Evolutionary conservation across 1,284 basidiomycete species (phyloP).

Genomic region (Thecaphora frezii): DNA sequence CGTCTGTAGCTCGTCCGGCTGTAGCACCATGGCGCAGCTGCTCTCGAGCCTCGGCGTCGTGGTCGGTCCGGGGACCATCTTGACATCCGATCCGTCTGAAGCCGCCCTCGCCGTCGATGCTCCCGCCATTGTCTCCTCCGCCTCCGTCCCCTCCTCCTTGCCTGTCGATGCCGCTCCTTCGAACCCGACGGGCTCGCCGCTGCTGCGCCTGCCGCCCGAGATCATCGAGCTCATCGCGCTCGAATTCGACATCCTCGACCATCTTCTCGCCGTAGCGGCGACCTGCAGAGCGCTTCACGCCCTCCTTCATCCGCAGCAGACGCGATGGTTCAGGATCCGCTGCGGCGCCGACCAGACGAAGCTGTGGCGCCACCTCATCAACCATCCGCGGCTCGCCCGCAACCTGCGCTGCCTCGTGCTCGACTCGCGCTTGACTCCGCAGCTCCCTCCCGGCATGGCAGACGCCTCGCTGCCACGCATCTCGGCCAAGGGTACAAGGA

Average conservation of each 20-base stretch:
- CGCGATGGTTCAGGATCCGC: neutral
- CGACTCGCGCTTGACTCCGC: neutral
- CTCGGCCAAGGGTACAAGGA: neutral
- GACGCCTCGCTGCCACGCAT: neutral
- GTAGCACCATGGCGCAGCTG: too few species aligned
- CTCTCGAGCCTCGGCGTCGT: too few species aligned
- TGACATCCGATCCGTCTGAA: too few species aligned
- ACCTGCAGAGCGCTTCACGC: neutral
- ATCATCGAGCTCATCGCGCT: slow-evolving; percentile 11
- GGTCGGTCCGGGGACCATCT: too few species aligned
- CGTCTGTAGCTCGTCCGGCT: too few species aligned
- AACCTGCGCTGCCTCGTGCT: slow-evolving; percentile 3
- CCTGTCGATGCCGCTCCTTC: too few species aligned
- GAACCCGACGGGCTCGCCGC: too few species aligned
- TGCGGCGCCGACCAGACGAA: neutral
- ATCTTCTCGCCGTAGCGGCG: slow-evolving; percentile 8
- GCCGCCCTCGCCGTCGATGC: too few species aligned
- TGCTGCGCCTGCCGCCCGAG: neutral
- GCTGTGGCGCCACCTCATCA: slow-evolving; percentile 1
- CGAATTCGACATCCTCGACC: slow-evolving; percentile 5
- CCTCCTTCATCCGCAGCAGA: neutral
- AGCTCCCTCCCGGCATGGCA: neutral
- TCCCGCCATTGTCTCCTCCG: too few species aligned
- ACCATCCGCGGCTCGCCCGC: neutral
- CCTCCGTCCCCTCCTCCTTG: too few species aligned